These are phyloP conservation scores for Pugionium cornutum DNA, from an alignment of 345 rosid genomes.

Conservation along the genomic window DNA sequence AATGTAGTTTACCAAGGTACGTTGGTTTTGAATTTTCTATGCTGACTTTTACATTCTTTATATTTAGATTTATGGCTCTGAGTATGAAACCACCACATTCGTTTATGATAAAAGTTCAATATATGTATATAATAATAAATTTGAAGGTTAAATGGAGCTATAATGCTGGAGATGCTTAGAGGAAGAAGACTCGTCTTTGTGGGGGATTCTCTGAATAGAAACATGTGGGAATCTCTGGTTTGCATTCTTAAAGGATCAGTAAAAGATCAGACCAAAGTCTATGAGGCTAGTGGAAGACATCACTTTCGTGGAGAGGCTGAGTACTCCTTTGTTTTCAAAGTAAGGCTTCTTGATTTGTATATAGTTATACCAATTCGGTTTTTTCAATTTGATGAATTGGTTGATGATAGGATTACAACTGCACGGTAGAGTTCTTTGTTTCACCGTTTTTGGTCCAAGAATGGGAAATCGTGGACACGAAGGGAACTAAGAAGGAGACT, in stretches of 20 bases:
- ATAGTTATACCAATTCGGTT: neutral
- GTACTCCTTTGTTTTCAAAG: conserved; percentile 80
- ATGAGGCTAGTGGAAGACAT: conserved; percentile 70
- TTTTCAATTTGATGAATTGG: neutral
- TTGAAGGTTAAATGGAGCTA: conserved; percentile 62
- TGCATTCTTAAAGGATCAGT: conserved; percentile 70
- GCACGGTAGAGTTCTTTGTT: conserved; percentile 83
- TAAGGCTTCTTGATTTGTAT: conserved; percentile 23
- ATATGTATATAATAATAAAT: neutral
- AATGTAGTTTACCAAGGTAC: conserved; percentile 87
- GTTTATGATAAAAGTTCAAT: conserved; percentile 10
- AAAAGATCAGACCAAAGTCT: conserved; percentile 66
- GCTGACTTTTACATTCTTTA: too few relatives aligned
- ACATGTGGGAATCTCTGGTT: conserved; percentile 98
- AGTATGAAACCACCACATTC: neutral
- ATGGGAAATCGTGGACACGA: conserved; percentile 63
- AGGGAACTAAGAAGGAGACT: conserved; percentile 74
- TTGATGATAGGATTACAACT: conserved; percentile 61
- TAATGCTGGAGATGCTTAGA: conserved; percentile 72
- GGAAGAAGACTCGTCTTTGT: conserved; percentile 91
- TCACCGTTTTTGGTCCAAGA: conserved; percentile 96
- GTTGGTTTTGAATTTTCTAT: neutral
- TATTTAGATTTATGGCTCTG: neutral
- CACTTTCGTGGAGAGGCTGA: conserved; percentile 82
- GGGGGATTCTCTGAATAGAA: conserved; percentile 89